Conservation (phyloP, 768 basidiomycete species). For the Russula sp. region DNA sequence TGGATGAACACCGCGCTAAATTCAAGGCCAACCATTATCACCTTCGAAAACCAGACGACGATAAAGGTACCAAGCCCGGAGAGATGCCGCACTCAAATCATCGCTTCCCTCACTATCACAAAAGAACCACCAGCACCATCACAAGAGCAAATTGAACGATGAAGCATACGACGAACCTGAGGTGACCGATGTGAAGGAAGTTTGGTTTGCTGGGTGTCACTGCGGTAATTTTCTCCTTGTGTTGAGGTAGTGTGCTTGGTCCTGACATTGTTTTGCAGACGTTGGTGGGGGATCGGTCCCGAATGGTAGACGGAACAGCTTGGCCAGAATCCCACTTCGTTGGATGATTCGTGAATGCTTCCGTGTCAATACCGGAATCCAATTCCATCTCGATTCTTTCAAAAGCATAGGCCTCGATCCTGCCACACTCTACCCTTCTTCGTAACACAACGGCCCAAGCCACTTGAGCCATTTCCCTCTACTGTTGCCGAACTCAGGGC, state of each 20-base stretch:
- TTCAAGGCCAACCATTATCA: slow-evolving; percentile 42
- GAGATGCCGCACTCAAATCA: slow-evolving; percentile 45
- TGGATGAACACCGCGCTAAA: slow-evolving; percentile 66
- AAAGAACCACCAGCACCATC: not conserved
- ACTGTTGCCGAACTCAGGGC: not conserved
- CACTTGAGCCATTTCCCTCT: not conserved
- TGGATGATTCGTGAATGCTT: slow-evolving; percentile 52
- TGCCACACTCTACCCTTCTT: slow-evolving; percentile 33
- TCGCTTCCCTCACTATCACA: slow-evolving; percentile 29
- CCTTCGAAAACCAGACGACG: slow-evolving; percentile 38
- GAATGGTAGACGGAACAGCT: slow-evolving; percentile 54
- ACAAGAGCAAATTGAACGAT: slow-evolving; percentile 37
- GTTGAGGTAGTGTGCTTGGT: not conserved
- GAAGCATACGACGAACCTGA: slow-evolving; percentile 37
- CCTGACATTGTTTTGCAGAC: slow-evolving; percentile 41
- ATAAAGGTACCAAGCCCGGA: slow-evolving; percentile 47
- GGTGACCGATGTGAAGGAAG: slow-evolving; percentile 64
- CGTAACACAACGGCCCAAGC: slow-evolving; percentile 31
- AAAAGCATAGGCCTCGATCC: slow-evolving; percentile 37
- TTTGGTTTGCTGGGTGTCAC: slow-evolving; percentile 79
- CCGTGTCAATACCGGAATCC: slow-evolving; percentile 48
- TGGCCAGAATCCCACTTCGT: slow-evolving; percentile 69
- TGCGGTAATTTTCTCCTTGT: slow-evolving; percentile 46
- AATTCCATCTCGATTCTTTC: slow-evolving; percentile 38
- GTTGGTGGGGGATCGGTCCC: slow-evolving; percentile 69